These are phyloP conservation scores for Claviceps africana DNA, from an alignment of 2,329 filamentous ascomycete genomes.

Conservation along the genomic window DNA sequence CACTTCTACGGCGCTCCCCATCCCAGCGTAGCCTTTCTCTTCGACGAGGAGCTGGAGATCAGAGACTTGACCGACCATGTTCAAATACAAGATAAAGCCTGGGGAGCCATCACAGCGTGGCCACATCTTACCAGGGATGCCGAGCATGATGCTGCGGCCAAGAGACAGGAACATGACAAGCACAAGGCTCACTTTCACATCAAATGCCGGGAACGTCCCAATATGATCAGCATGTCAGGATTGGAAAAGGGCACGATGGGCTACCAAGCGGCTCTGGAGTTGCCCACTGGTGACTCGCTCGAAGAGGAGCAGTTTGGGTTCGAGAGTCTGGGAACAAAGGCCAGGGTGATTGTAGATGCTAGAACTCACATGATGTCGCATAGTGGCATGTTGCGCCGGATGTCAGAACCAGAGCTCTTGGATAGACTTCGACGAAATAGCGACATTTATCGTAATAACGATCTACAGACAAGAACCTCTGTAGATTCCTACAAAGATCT, in stretches of 20 bases:
- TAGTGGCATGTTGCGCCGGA: conserved; percentile 37
- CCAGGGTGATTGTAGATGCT: conserved; percentile 40
- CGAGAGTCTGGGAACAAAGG: conserved; percentile 39
- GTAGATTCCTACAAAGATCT: conserved; percentile 48
- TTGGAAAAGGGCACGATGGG: conserved; percentile 58
- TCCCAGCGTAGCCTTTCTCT: conserved; percentile 53
- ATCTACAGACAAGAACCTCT: conserved; percentile 35
- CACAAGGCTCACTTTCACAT: conserved; percentile 44
- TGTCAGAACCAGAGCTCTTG: conserved; percentile 44
- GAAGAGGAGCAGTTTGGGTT: conserved; percentile 49
- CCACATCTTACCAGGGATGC: conserved; percentile 43
- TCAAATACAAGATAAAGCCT: conserved; percentile 48
- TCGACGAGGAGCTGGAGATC: conserved; percentile 47
- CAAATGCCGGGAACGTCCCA: conserved; percentile 47
- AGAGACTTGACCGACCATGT: conserved; percentile 51
- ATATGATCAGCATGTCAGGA: conserved; percentile 60
- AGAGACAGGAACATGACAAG: conserved; percentile 28
- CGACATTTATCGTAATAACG: conserved; percentile 38
- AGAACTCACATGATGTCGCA: conserved; percentile 41
- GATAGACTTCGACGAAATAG: conserved; percentile 45
- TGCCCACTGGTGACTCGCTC: conserved; percentile 49
- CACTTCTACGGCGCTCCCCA: conserved; percentile 46
- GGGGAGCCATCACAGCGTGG: conserved; percentile 48
- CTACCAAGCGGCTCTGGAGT: conserved; percentile 52
- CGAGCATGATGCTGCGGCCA: conserved; percentile 30